These are phyloP conservation scores for Myxozyma lipomycoides DNA, from an alignment of 805 yeast species.

Conservation along the genomic window DNA sequence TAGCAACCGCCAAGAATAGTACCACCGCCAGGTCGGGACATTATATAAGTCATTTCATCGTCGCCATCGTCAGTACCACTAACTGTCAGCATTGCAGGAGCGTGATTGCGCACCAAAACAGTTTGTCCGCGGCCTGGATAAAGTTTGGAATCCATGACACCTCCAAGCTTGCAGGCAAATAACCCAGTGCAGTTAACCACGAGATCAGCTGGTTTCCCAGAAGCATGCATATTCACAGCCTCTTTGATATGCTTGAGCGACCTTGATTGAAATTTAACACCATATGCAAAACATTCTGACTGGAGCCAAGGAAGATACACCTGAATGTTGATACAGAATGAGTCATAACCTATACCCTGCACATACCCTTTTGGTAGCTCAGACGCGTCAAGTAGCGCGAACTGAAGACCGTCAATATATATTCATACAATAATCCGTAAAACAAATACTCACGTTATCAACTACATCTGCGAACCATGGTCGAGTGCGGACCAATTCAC, in stretches of 20 bases:
- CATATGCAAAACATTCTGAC: constrained; percentile 44
- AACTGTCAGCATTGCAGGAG: constrained; percentile 24
- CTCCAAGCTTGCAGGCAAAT: constrained; percentile 60
- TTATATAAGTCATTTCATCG: constrained; percentile 29
- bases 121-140: constrained; percentile 82
- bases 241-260: constrained; percentile 44
- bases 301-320: constrained; percentile 53
- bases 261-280: constrained; percentile 47
- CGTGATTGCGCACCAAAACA: constrained; percentile 49
- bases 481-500: constrained; percentile 11
- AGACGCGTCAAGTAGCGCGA: constrained; percentile 33
- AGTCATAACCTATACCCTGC: constrained; percentile 52
- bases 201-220: constrained; percentile 35
- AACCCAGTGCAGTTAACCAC: constrained; percentile 78
- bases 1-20: constrained; percentile 72
- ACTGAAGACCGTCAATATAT: too few species aligned
- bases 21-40: constrained; percentile 49
- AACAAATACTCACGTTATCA: constrained; percentile 12
- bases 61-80: constrained; percentile 22
- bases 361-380: constrained; percentile 51
- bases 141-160: constrained; percentile 57
- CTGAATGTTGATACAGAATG: constrained; percentile 58
- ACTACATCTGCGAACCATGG: constrained; percentile 26
- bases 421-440: neutral
- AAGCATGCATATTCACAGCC: constrained; percentile 44